Evolutionary conservation across 163 green algal species (phyloP), one percentile per base, ranked within the genome.

Genomic region (Smithsoniella earleae): DNA sequence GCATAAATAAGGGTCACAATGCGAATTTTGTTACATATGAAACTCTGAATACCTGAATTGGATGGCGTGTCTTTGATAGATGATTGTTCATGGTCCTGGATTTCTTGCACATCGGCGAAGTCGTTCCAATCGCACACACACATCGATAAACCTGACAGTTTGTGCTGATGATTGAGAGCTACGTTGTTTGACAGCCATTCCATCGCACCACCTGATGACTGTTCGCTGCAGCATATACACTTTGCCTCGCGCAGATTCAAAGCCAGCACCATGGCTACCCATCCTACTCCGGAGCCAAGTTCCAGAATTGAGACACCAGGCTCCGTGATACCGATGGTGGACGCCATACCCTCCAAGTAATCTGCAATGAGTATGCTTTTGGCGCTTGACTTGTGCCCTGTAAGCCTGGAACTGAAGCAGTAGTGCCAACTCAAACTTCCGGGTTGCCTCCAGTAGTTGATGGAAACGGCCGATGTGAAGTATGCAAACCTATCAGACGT

Each of bases 231-330:
- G n/a, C n/a, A n/a, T n/a, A n/a, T n/a, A n/a, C n/a, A n/a, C n/a
- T n/a, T n/a, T n/a, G n/a, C 58, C 13, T 69, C 27, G 5, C 22
- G 58, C 5, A 69, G 58, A 40, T 69, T 69, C 27, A 34, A 30
- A 38, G 58, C 58, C 58, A 69, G 20, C 30, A 8, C 40, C 58
- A 69, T 69, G n/a, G 27, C 58, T 6, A 69, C 27, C 20, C 20
- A 69, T 5, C 58, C 58, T 4, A 69, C 58, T 6, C 58, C 58
- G n/a, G 58, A 69, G n/a, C 58, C 58, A 30, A 69, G 58, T 13
- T 69, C 58, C 20, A 69, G 58, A 69, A 69, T 69, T 18, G 38
- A n/a, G 58, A 69, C 25, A 5, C 58, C 58, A 38, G 58, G 16
- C 5, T 33, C 30, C 16, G 31, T 43, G 3, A 69, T 30, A 31